A percentile compares a stretch with the other conserved stretches of the same genome.
Evolutionary conservation across 768 basidiomycete species (phyloP).

Genomic region (Hygrophoropsis aurantiaca): DNA sequence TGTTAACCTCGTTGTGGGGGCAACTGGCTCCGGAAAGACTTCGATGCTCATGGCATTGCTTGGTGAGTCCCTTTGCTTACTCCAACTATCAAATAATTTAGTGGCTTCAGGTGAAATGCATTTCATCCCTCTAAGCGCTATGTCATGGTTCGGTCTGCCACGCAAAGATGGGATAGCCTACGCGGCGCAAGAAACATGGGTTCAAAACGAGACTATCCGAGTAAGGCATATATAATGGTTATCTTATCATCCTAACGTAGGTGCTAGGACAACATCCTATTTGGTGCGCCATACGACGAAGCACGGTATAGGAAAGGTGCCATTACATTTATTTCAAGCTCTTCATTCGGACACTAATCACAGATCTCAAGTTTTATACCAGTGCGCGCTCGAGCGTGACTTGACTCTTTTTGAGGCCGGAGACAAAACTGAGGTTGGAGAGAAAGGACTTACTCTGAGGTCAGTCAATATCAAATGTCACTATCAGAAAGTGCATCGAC

Average conservation of each 20-base stretch:
- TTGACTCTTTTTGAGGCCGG: slow-evolving; percentile 53
- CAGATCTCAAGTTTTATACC: slow-evolving; percentile 31
- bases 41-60: slow-evolving; percentile 65
- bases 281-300: slow-evolving; percentile 39
- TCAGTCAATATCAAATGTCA: slow-evolving; percentile 3
- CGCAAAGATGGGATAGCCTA: slow-evolving; percentile 70
- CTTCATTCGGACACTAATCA: not conserved
- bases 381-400: slow-evolving; percentile 44
- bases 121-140: slow-evolving; percentile 47
- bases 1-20: slow-evolving; percentile 60
- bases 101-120: slow-evolving; percentile 52
- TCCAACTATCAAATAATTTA: slow-evolving; percentile 1
- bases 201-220: slow-evolving; percentile 75
- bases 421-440: slow-evolving; percentile 69
- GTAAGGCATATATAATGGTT: slow-evolving; percentile 23
- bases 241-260: not conserved
- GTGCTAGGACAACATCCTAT: slow-evolving; percentile 47
- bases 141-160: slow-evolving; percentile 71
- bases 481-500: not conserved
- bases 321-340: not conserved
- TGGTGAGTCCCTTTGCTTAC: slow-evolving; percentile 20
- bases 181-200: slow-evolving; percentile 85
- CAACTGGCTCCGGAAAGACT: slow-evolving; percentile 63
- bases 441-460: slow-evolving; percentile 62
- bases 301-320: slow-evolving; percentile 41